These are phyloP conservation scores for Geotrichum bryndzae DNA, from an alignment of 1,139 yeast genomes.

Conservation along the genomic window DNA sequence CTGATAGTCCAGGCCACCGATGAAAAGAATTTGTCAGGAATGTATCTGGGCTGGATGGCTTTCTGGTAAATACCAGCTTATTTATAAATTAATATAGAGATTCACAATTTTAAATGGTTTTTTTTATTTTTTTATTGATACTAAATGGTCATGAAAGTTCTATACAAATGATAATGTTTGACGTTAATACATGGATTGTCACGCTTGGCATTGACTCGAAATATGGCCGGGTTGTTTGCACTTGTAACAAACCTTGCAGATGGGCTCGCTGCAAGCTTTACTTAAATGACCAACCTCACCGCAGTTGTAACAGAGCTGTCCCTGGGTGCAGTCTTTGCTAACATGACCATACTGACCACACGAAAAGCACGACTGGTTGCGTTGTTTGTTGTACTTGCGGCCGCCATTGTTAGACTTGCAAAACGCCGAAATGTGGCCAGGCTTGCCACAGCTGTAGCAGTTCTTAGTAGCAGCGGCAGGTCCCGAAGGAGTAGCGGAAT, in stretches of 20 bases:
- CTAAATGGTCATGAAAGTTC: background rate
- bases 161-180: background rate
- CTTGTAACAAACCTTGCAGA: conserved; percentile 75
- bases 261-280: conserved; percentile 66
- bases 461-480: conserved; percentile 29
- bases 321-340: conserved; percentile 35
- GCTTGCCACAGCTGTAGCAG: conserved; percentile 91
- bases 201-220: conserved; percentile 57
- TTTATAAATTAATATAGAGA: background rate
- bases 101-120: background rate
- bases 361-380: conserved; percentile 75
- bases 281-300: conserved; percentile 87
- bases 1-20: conserved; percentile 81
- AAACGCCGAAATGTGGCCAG: conserved; percentile 86
- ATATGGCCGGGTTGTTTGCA: conserved; percentile 90
- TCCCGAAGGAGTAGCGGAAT: conserved; percentile 10
- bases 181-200: background rate
- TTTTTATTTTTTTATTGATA: background rate
- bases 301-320: conserved; percentile 79
- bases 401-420: conserved; percentile 43
- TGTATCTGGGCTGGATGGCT: conserved; percentile 97
- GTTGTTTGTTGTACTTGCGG: conserved; percentile 24
- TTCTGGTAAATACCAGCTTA: conserved; percentile 43
- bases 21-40: conserved; percentile 61
- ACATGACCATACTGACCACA: conserved; percentile 85